Conservation (phyloP, 108 stramenopile species). For the Cyclotella choctawhatcheeana region DNA sequence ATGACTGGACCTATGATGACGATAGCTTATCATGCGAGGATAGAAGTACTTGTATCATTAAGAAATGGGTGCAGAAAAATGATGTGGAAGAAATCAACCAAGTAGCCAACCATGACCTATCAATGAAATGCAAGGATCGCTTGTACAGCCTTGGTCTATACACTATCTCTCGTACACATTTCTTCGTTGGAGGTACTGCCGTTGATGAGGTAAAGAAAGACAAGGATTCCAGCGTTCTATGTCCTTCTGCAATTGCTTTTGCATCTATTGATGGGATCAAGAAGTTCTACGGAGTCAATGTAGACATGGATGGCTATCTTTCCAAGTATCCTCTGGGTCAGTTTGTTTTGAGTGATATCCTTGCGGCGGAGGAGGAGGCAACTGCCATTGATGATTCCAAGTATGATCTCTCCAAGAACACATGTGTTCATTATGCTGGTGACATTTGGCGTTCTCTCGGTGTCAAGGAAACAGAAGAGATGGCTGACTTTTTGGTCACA, state of each 20-base stretch:
- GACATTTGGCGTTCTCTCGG: slow-evolving; percentile 3
- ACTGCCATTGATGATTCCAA: background rate
- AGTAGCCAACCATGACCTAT: too few relatives aligned
- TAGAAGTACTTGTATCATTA: too few relatives aligned
- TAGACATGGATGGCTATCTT: too few relatives aligned
- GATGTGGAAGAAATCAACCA: too few relatives aligned
- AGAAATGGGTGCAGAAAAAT: too few relatives aligned
- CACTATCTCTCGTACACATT: too few relatives aligned
- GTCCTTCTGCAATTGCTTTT: slow-evolving; percentile 4
- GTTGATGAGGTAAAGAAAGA: background rate
- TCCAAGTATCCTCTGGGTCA: background rate
- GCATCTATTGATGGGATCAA: background rate
- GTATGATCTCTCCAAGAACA: background rate
- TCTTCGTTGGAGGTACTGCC: background rate
- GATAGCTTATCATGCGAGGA: too few relatives aligned
- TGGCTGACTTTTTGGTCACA: slow-evolving; percentile 7
- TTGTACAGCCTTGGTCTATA: too few relatives aligned
- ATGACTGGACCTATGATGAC: too few relatives aligned
- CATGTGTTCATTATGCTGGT: slow-evolving; percentile 1
- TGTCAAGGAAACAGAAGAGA: slow-evolving; percentile 2
- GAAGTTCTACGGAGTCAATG: background rate
- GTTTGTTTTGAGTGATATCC: background rate
- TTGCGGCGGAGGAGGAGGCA: slow-evolving; percentile 4
- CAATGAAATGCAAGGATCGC: too few relatives aligned
- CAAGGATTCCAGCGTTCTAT: background rate